phyloP scores from a whole-genome alignment of 805 yeast genomes.

The Candida qinlingensis region DNA sequence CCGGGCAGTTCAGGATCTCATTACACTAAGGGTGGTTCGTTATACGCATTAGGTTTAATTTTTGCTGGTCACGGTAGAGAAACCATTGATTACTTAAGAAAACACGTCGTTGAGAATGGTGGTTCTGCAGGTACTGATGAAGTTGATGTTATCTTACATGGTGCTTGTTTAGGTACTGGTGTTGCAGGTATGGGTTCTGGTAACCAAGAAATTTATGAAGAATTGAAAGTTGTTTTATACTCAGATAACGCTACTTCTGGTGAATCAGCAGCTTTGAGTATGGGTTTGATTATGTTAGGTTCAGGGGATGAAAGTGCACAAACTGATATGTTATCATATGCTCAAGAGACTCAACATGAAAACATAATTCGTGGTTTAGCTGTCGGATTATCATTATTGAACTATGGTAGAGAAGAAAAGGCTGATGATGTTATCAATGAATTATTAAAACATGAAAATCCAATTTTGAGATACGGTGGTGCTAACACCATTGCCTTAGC shows the following conservation, averaged over 20 bases:
- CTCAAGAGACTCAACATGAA: slow-evolving; percentile 94
- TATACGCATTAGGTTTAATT: slow-evolving; percentile 87
- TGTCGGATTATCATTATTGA: slow-evolving; percentile 80
- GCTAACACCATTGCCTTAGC: slow-evolving; percentile 92
- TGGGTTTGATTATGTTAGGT: slow-evolving; percentile 95
- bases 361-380: slow-evolving; percentile 92
- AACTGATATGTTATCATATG: slow-evolving; percentile 82
- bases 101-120: slow-evolving; percentile 61
- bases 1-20: slow-evolving; percentile 79
- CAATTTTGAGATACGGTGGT: slow-evolving; percentile 92
- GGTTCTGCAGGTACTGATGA: slow-evolving; percentile 59
- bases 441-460: slow-evolving; percentile 68
- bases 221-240: slow-evolving; percentile 75
- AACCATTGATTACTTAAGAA: slow-evolving; percentile 70
- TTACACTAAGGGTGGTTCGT: slow-evolving; percentile 92
- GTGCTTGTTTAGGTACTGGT: slow-evolving; percentile 93
- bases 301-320: slow-evolving; percentile 66
- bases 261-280: slow-evolving; percentile 92
- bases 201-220: slow-evolving; percentile 68
- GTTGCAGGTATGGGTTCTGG: slow-evolving; percentile 95
- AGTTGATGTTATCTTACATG: slow-evolving; percentile 82
- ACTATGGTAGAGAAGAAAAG: slow-evolving; percentile 78
- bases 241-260: slow-evolving; percentile 92
- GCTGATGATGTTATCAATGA: slow-evolving; percentile 66
- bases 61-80: slow-evolving; percentile 96